These are phyloP conservation scores for Hymenoscyphus fructigenus DNA, from an alignment of 2,329 filamentous ascomycete species.

Conservation along the genomic window DNA sequence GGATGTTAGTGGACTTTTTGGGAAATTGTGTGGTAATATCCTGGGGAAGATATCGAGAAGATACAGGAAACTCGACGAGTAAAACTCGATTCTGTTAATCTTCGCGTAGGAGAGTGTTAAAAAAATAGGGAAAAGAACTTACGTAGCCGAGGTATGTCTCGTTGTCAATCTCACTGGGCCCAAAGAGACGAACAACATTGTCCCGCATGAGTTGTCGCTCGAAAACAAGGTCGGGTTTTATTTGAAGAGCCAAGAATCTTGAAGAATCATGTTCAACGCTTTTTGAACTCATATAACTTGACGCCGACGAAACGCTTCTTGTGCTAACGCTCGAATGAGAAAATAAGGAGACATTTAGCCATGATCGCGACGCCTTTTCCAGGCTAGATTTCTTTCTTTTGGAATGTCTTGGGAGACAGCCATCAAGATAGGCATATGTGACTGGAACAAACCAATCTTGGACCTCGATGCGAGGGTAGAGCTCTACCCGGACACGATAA, in stretches of 20 bases:
- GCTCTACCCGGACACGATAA: background rate
- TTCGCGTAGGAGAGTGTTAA: too few species aligned
- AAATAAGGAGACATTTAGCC: background rate
- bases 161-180: background rate
- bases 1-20: too few species aligned
- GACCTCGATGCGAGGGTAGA: conserved; percentile 2
- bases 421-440: conserved; percentile 2
- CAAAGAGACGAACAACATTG: background rate
- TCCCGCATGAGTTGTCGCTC: conserved; percentile 4
- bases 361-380: background rate
- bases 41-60: too few species aligned
- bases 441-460: conserved; percentile 5
- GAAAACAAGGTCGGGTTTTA: background rate
- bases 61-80: too few species aligned
- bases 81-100: too few species aligned
- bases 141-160: background rate
- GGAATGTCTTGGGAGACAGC: background rate
- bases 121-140: too few species aligned
- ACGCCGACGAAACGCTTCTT: background rate
- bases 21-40: too few species aligned
- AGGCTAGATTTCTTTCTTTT: background rate
- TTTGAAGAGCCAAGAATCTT: background rate
- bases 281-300: conserved; percentile 4
- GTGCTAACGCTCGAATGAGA: background rate
- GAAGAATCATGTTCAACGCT: background rate